Conservation (phyloP, 2,329 filamentous ascomycete species). For the Tolypocladium cylindrosporum region DNA sequence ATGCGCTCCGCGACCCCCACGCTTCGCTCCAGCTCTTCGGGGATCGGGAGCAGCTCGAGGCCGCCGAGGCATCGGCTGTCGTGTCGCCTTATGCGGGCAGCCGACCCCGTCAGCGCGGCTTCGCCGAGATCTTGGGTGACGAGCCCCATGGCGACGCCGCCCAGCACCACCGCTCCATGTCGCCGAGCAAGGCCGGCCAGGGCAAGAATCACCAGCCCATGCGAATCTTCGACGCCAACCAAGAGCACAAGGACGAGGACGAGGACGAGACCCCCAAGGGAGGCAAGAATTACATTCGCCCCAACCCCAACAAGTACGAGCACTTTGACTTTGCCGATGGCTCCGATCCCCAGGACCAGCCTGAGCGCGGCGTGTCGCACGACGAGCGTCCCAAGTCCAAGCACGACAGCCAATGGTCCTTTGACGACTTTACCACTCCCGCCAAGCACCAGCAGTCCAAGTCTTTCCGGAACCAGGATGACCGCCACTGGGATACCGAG, state of each 20-base stretch:
- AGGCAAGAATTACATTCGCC: conserved; percentile 40
- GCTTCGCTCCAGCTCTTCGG: conserved; percentile 68
- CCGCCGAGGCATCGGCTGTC: conserved; percentile 32
- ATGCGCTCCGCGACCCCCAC: conserved; percentile 52
- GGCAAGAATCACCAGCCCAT: conserved; percentile 53
- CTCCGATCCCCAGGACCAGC: conserved; percentile 38
- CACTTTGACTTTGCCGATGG: conserved; percentile 78
- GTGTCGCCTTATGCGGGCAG: conserved; percentile 52
- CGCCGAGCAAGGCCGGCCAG: conserved; percentile 39
- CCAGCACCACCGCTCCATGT: conserved; percentile 40
- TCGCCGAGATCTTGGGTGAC: conserved; percentile 62
- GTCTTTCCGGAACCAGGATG: conserved; percentile 52
- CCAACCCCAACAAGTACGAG: conserved; percentile 69
- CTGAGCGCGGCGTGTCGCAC: conserved; percentile 28
- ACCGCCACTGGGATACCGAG: conserved; percentile 71
- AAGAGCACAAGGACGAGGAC: conserved; percentile 30
- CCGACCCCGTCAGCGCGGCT: conserved; percentile 55
- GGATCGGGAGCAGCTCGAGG: conserved; percentile 52
- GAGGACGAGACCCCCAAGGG: conserved; percentile 31
- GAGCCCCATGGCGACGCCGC: conserved; percentile 31
- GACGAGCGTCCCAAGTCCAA: conserved; percentile 43
- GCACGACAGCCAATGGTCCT: conserved; percentile 72
- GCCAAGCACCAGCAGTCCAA: conserved; percentile 58
- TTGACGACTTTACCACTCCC: conserved; percentile 79
- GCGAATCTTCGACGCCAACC: conserved; percentile 51